These are phyloP conservation scores for Tagetes erecta DNA, from an alignment of 129 eudicot genomes.

Conservation along the genomic window DNA sequence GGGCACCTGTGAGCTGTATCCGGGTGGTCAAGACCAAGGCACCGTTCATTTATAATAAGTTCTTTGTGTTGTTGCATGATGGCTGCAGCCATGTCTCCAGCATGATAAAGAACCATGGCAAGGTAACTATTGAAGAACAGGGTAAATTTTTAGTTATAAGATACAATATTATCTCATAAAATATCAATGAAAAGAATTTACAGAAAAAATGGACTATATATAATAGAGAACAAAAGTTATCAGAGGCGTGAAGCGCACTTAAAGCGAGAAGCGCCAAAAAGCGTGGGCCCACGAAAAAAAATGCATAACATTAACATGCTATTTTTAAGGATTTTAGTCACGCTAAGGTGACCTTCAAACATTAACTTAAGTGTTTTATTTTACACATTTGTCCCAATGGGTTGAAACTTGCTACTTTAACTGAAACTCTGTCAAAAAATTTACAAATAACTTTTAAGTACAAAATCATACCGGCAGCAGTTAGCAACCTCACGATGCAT, in stretches of 20 bases:
- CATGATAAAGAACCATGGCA: slow-evolving; percentile 96
- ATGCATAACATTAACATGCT: no score
- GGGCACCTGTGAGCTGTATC: slow-evolving; percentile 92
- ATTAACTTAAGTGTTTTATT: background rate
- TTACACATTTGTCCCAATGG: background rate
- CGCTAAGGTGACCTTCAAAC: background rate
- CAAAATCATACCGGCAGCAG: slow-evolving; percentile 77
- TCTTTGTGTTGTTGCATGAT: slow-evolving; percentile 96
- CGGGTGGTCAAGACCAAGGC: slow-evolving; percentile 94
- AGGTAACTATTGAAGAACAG: slow-evolving; percentile 49
- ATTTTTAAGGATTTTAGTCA: no score
- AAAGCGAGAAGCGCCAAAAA: no score
- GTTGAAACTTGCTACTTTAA: background rate
- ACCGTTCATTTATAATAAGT: slow-evolving; percentile 84
- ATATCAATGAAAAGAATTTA: background rate
- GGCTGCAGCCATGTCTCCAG: slow-evolving; percentile 97
- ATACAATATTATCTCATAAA: background rate
- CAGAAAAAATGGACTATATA: no score
- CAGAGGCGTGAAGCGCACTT: no score
- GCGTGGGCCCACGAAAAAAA: no score
- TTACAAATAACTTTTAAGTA: background rate
- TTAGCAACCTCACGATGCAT: slow-evolving; percentile 99
- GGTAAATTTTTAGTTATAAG: background rate
- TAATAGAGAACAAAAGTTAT: no score
- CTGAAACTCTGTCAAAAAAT: background rate